Evolutionary conservation across 139 green algal genomes (phyloP).

Genomic region (Closterium sp.): DNA sequence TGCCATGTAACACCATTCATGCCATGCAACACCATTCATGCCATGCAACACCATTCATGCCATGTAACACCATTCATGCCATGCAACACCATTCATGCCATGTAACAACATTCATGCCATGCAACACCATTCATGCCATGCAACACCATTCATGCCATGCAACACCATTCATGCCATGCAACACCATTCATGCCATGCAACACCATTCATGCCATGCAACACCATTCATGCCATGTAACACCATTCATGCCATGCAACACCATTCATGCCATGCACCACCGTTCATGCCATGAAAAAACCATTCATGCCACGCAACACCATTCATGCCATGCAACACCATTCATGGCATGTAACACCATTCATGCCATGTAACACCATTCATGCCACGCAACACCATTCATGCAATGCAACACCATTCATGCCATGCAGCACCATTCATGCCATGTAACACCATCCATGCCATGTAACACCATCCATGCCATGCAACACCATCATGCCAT

Average conservation of each 20-base stretch:
- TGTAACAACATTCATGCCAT: too few species aligned
- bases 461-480: neutral
- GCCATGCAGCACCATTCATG: neutral
- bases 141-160: neutral
- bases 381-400: too few species aligned
- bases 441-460: neutral
- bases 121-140: neutral
- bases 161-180: neutral
- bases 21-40: too few species aligned
- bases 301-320: neutral
- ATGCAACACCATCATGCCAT: neutral
- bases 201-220: neutral
- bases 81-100: too few species aligned
- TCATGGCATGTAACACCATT: too few species aligned
- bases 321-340: neutral
- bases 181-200: neutral
- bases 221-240: too few species aligned
- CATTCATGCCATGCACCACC: too few species aligned
- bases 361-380: neutral
- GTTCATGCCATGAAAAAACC: neutral
- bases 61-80: neutral
- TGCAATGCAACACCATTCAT: neutral
- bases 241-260: neutral
- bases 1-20: neutral
- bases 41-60: neutral